phyloP scores from a whole-genome alignment of 2,329 filamentous ascomycete species.

The Akanthomyces lecanii region DNA sequence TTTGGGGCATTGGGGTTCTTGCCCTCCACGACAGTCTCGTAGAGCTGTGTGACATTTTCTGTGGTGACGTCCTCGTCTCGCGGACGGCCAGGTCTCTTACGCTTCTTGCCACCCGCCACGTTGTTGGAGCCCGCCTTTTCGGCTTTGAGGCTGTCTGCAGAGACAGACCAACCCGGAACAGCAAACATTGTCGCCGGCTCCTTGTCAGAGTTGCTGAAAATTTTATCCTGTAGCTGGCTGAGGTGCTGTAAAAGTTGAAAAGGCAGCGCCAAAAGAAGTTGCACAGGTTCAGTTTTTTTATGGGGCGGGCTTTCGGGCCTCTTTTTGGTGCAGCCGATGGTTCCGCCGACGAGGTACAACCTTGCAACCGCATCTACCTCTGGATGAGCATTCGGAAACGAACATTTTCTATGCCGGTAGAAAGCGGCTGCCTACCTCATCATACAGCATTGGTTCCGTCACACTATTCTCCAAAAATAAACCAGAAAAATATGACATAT shows the following conservation, averaged over 20 bases:
- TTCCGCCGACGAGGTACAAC: background rate
- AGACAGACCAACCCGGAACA: conserved; percentile 87
- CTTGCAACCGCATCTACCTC: background rate
- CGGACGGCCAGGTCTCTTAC: conserved; percentile 41
- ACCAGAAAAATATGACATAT: background rate
- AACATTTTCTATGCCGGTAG: background rate
- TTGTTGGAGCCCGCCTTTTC: conserved; percentile 47
- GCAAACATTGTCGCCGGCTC: conserved; percentile 65
- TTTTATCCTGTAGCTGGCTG: background rate
- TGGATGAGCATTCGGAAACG: background rate
- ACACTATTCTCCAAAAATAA: background rate
- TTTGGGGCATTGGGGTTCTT: conserved; percentile 38
- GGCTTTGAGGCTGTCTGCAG: conserved; percentile 64
- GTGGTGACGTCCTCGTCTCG: conserved; percentile 50
- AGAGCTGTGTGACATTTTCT: conserved; percentile 72
- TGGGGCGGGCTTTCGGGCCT: conserved; percentile 12
- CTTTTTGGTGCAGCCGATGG: background rate
- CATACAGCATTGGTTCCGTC: background rate
- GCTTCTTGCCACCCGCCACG: conserved; percentile 52
- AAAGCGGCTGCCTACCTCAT: background rate
- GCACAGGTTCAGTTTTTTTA: conserved; percentile 15
- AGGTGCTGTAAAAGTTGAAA: background rate
- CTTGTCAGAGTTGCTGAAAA: conserved; percentile 4
- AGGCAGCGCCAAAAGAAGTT: background rate
- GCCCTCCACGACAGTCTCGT: conserved; percentile 73